Evolutionary conservation across 2,329 filamentous ascomycete species (phyloP).

Genomic region (Pseudogymnoascus sp.): DNA sequence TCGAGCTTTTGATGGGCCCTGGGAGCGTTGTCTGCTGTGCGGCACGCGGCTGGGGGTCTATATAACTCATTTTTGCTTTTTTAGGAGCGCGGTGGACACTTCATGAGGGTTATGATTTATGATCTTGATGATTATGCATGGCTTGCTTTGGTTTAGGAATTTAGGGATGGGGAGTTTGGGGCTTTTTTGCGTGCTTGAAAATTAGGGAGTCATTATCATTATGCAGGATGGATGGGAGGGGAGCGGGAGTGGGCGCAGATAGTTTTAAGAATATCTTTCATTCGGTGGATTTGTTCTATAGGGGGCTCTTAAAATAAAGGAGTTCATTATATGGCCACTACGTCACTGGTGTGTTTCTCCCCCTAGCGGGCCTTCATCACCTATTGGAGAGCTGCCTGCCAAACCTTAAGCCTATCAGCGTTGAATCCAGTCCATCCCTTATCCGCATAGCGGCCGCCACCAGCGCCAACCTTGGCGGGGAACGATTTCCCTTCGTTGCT

Average conservation of each 20-base stretch:
- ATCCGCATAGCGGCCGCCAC: slow-evolving; percentile 16
- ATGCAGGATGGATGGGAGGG: neutral
- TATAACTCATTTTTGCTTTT: neutral
- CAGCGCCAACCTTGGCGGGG: slow-evolving; percentile 14
- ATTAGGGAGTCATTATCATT: neutral
- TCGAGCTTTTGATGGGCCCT: neutral
- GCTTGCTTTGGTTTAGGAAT: neutral
- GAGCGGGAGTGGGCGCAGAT: neutral
- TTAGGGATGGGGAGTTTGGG: neutral
- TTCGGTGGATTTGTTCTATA: neutral
- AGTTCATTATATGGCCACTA: neutral
- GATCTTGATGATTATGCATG: slow-evolving; percentile 7
- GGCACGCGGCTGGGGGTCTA: neutral
- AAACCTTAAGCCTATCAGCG: slow-evolving; percentile 21
- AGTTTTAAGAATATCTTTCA: slow-evolving; percentile 6
- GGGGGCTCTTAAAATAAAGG: neutral
- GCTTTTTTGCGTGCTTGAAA: neutral
- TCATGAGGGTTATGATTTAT: slow-evolving; percentile 5
- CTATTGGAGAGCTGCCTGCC: slow-evolving; percentile 14
- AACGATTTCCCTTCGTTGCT: slow-evolving; percentile 12
- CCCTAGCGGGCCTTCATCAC: neutral
- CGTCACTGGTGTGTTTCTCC: neutral
- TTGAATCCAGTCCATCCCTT: slow-evolving; percentile 25
- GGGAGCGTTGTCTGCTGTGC: slow-evolving; percentile 5
- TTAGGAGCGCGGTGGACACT: neutral